Base-by-base conservation (phyloP, 345 rosid species). In the Acer campestre region DNA sequence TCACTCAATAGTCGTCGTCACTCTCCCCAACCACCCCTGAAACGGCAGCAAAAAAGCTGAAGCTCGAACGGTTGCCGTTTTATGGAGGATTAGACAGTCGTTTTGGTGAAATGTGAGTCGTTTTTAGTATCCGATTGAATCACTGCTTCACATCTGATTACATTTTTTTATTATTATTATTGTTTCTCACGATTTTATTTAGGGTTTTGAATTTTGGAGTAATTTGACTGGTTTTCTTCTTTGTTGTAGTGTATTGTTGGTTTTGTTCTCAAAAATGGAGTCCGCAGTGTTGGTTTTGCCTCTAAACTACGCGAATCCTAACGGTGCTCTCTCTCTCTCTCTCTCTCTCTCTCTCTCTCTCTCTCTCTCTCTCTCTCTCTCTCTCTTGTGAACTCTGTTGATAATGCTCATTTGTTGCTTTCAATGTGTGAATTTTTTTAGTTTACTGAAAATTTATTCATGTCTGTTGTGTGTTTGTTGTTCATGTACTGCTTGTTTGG, bases 321-420 rank as follows among this genome's bases (percentile, higher is more conserved):
- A n/a, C 6, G 70, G 78, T 38, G 23, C 59, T 74, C 44, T 71
- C 46, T 62, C 7, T 72, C 46, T 62, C 7, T 72, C 46, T 61
- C 7, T 72, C 46, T 61, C 7, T 72, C 46, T 61, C 7, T 72
- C 46, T 61, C 7, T 72, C 27, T 74, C 44, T 70, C 59, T 74
- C 44, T 70, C 59, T 74, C 44, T 70, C 59, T 74, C 44, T 70
- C 59, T 74, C 44, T 70, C 59, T 74, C 44, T 71, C 59, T 74
- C 44, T 71, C 27, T 62, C 7, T 72, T 6, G 38, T 23, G 22
- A 70, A 18, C 61, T 53, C 23, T 20, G 63, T 53, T 4, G 27
- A 27, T 51, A n/a, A 70, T 53, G 46, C 42, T 23, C 74, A 3
- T 18, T 70, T 70, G 64, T 58, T 58, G 14, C 27, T 29, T 25